Evolutionary conservation across 164 flowering plant genomes (phyloP), one percentile per base, ranked within the genome.

Genomic region (Platanus orientalis): DNA sequence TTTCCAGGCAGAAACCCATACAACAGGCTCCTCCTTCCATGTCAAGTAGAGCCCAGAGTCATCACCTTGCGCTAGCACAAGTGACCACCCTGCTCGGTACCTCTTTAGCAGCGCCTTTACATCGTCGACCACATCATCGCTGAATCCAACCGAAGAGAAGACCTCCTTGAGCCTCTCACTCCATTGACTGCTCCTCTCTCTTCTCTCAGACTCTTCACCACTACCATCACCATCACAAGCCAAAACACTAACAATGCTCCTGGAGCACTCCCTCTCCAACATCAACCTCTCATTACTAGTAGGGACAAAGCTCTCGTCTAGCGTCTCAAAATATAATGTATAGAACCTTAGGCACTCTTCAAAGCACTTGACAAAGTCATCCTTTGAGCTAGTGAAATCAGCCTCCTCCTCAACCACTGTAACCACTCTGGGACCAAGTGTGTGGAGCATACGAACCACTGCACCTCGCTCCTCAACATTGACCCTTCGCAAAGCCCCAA

Each of bases 1-100:
- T 74, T 82, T 87, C 96, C 96, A 86, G 6, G 86, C 84, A 27
- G 89, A 80, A 42, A 81, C 84, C 96, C 96, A 89, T 0, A 85
- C 89, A 2, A 80, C 82, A 12, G 86, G 78, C 57, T 83, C 83
- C 11, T 89, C 92, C 48, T 85, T 89, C 96, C 92, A 86, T 65
- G 83, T 53, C 62, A 89, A 76, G 71, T 78, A 83, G 17, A 89
- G 68, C 44, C 92, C 96, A 9, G 73, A 2, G 7, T 60, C 39
- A 32, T 70, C 77, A 14, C 62, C 77, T 68, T 79, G 72, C 23
- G 81, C 78, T 7, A 63, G 65, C 59, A 51, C 51, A 12, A 84
- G 61, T 7, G 80, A 63, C 96, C 96, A 89, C 2, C 96, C 92
- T 0, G 73, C 61, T 56, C 59, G 50, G 47, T 89, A 89, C 67